Percentiles rank a stretch among this genome's conserved stretches.
Evolutionary conservation across 176 grass and related monocot species (phyloP).

Genomic region (Aegilops tauschii): DNA sequence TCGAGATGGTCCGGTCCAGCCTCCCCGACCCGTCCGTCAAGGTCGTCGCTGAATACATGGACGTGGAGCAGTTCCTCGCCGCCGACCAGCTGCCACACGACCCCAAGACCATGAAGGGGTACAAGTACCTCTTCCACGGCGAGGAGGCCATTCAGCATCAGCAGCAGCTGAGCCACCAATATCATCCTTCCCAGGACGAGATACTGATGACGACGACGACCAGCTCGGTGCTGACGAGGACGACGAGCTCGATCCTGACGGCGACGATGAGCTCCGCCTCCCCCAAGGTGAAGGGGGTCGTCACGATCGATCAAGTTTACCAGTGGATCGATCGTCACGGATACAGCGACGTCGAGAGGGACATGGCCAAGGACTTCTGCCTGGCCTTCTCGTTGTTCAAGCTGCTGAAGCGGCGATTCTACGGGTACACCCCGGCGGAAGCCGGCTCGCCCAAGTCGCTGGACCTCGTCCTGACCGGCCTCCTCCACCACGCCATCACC

Average conservation of each 20-base stretch:
- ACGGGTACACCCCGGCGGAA: constrained; percentile 34
- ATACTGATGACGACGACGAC: background rate
- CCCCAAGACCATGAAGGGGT: constrained; percentile 29
- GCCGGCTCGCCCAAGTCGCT: constrained; percentile 26
- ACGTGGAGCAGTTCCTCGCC: constrained; percentile 4
- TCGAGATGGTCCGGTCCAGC: too few relatives aligned
- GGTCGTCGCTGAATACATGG: constrained; percentile 60
- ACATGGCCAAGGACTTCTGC: constrained; percentile 46
- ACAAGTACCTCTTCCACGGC: constrained; percentile 56
- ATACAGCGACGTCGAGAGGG: constrained; percentile 40
- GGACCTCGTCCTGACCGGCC: constrained; percentile 24
- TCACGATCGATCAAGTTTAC: constrained; percentile 41
- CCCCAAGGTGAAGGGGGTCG: background rate
- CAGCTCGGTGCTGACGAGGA: too few relatives aligned
- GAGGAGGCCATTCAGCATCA: constrained; percentile 24
- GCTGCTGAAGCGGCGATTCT: constrained; percentile 49
- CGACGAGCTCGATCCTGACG: too few relatives aligned
- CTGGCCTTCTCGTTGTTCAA: constrained; percentile 54
- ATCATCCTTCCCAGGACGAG: background rate
- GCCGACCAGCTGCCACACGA: background rate
- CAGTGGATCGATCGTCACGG: constrained; percentile 30
- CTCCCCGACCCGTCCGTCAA: too few relatives aligned
- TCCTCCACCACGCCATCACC: constrained; percentile 23
- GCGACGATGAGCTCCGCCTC: background rate
- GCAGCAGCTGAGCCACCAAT: background rate